These are phyloP conservation scores for Flaveria ramosissima DNA, from an alignment of 129 eudicot genomes.

Conservation along the genomic window DNA sequence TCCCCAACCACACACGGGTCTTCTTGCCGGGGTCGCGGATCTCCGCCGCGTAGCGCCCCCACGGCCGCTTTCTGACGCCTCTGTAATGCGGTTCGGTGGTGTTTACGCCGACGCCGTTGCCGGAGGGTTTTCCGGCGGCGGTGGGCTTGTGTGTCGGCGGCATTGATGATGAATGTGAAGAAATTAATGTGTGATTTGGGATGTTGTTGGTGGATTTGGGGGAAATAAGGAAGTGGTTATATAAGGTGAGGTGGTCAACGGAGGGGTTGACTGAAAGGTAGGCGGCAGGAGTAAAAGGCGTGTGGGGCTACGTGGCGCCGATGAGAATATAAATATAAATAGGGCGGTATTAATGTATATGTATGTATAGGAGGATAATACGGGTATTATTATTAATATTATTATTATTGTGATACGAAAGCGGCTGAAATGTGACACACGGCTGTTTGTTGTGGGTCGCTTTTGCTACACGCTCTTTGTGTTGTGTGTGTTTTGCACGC, in stretches of 20 bases:
- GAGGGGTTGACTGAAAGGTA: constrained; percentile 47
- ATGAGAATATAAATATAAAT: background rate
- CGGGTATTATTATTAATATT: background rate
- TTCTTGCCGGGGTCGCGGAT: constrained; percentile 49
- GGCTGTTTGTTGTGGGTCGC: background rate
- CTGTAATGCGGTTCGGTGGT: constrained; percentile 50
- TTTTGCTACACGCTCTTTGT: constrained; percentile 8
- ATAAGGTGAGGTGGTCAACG: constrained; percentile 37
- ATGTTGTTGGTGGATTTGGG: constrained; percentile 15
- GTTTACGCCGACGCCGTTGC: constrained; percentile 5
- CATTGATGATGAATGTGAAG: background rate
- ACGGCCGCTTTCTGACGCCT: constrained; percentile 79
- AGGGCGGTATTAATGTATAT: background rate
- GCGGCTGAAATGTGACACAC: constrained; percentile 20
- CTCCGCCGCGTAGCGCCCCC: constrained; percentile 69
- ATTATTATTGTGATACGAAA: constrained; percentile 11
- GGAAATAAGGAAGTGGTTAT: background rate
- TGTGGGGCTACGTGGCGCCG: constrained; percentile 33
- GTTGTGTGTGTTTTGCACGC: background rate
- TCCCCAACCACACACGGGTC: constrained; percentile 46
- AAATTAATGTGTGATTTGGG: background rate
- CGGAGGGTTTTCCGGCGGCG: constrained; percentile 30
- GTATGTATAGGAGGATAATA: constrained; percentile 27
- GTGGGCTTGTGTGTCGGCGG: constrained; percentile 42
- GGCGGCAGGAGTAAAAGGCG: constrained; percentile 37